Percentiles rank a stretch among this genome's conserved stretches.
phyloP scores from a whole-genome alignment of 2,329 filamentous ascomycete species.

The Phialophora macrospora region DNA sequence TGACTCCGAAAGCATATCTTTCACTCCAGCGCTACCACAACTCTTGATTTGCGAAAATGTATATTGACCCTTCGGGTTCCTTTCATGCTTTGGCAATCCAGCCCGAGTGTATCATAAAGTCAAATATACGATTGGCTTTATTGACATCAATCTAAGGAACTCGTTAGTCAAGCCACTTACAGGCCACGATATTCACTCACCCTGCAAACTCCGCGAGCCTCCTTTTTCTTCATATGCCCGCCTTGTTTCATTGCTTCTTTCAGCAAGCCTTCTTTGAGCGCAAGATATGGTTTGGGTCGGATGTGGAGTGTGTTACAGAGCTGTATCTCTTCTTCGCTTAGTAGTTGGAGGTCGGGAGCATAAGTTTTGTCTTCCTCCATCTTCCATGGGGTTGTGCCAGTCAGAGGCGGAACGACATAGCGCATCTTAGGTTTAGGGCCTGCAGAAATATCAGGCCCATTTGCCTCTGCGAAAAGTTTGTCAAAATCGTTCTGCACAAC shows the following conservation, averaged over 20 bases:
- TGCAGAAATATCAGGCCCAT: constrained; percentile 48
- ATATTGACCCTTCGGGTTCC: neutral
- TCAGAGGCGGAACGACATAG: constrained; percentile 58
- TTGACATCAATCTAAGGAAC: constrained; percentile 71
- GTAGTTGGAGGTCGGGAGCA: constrained; percentile 73
- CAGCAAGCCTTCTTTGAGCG: constrained; percentile 90
- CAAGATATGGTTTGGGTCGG: constrained; percentile 91
- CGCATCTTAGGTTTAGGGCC: constrained; percentile 51
- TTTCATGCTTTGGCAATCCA: constrained; percentile 83
- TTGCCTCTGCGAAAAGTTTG: constrained; percentile 62
- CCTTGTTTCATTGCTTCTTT: constrained; percentile 89
- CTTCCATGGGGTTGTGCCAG: constrained; percentile 58
- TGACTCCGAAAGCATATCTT: neutral
- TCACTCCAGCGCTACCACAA: neutral
- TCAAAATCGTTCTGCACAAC: constrained; percentile 57
- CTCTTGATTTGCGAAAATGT: neutral
- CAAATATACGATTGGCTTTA: constrained; percentile 85
- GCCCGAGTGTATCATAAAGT: constrained; percentile 90
- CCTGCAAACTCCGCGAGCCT: constrained; percentile 81
- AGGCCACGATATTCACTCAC: constrained; percentile 42
- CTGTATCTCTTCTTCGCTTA: constrained; percentile 82
- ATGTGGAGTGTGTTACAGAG: constrained; percentile 83
- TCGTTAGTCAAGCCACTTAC: constrained; percentile 21
- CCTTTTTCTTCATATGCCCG: constrained; percentile 89
- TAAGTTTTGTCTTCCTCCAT: constrained; percentile 76